phyloP scores from a whole-genome alignment of 163 green algal genomes.

The Scenedesmus sp. region DNA sequence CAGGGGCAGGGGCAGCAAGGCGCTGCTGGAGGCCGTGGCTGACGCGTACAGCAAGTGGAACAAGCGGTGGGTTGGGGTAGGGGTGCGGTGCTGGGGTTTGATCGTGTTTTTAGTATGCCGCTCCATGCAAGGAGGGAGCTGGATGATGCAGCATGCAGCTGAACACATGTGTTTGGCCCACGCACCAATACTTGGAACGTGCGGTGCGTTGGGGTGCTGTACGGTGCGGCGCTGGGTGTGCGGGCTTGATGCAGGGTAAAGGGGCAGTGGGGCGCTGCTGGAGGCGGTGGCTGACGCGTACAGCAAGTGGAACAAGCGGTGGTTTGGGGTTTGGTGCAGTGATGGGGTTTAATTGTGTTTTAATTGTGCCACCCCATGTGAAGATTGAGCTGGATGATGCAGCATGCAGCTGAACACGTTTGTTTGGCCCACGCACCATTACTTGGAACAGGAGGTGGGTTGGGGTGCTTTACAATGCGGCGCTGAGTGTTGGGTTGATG shows the following conservation, averaged over 20 bases:
- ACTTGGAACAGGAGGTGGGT: background rate
- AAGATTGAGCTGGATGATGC: background rate
- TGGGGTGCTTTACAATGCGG: background rate
- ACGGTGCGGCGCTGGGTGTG: background rate
- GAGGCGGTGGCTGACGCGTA: too few relatives aligned
- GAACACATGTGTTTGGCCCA: background rate
- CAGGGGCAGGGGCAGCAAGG: slow-evolving; percentile 60
- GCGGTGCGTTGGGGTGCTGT: background rate
- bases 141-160: background rate
- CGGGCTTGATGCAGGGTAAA: background rate
- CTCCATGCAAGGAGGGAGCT: background rate
- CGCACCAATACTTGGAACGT: too few relatives aligned
- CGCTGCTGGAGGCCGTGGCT: slow-evolving; percentile 71
- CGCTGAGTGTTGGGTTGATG: too few relatives aligned
- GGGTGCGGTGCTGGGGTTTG: too few relatives aligned
- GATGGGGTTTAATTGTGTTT: background rate
- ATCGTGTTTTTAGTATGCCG: too few relatives aligned
- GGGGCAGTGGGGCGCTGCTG: background rate
- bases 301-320: background rate
- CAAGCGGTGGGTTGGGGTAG: background rate
- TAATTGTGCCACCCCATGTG: background rate
- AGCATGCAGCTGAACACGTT: background rate
- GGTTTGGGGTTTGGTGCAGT: background rate
- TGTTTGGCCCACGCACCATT: too few relatives aligned
- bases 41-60: slow-evolving; percentile 76